Evolutionary conservation across 345 rosid genomes (phyloP), one percentile per base, ranked within the genome.

Genomic region (Boechera stricta): DNA sequence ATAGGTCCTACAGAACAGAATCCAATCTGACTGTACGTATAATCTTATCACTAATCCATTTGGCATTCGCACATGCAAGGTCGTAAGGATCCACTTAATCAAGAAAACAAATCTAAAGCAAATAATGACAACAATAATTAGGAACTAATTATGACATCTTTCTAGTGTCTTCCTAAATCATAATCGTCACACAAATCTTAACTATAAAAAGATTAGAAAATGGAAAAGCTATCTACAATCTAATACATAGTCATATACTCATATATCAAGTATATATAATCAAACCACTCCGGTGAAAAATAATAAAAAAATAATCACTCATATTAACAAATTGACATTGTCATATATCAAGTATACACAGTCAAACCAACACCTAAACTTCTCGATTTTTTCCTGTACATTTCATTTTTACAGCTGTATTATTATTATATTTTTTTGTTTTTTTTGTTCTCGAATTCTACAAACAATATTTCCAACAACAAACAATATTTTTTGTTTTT

Each of bases 1-100:
- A 1, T 1, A 41, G 7, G 67, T 42, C 53, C 52, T 10, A 42
- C 52, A 26, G 10, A 42, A 42, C 52, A 26, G 10, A 42, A 42
- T 63, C 68, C 6, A 62, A 24, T 26, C 33, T 61, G n/a, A 39
- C 32, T 38, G 33, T 39, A 61, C 49, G 29, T 21, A 4, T 42
- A 63, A 63, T 63, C 67, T 41, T 24, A 62, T 62, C 51, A 24
- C 3, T 62, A 15, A 12, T 62, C 52, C 24, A 28, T 63, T 63
- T 6, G 45, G 64, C 29, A 35, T 9, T 9, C 5, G 35, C 67
- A 63, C 52, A 42, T 63, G 52, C 36, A 42, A 63, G 36, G 28
- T 63, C 7, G 36, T 33, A 35, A 24, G 57, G 47, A 58, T 71
- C 56, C 44, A 48, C 21, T 69, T 67, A 33, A 51, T 51, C 35